Evolutionary conservation across 129 eudicot genomes (phyloP), one percentile per base, ranked within the genome.

Genomic region (Pittosporum tobira): DNA sequence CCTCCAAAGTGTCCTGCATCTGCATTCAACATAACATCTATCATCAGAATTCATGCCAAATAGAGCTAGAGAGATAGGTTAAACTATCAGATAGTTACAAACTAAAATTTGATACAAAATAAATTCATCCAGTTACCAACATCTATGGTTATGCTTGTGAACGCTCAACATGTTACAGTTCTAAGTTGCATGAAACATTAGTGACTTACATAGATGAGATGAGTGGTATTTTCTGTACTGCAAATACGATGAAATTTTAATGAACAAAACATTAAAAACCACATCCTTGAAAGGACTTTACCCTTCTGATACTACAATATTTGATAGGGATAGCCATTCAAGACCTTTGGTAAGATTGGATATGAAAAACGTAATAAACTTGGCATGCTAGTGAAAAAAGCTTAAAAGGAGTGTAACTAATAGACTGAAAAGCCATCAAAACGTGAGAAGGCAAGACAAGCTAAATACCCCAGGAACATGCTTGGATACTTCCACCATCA

Each of bases 401-500:
- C 4, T 53, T 28, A 0, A n/a, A 8, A 31, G 2, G 7, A 55
- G 1, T 31, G 19, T 31, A 56, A 40, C 14, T 18, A 23, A 15
- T 4, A 16, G 51, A 49, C 11, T 60, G 37, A 21, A 48, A 62
- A 23, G 21, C 48, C 63, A 22, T 18, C 34, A 9, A 30, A 63
- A 25, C 13, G 22, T 48, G 49, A 34, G 31, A 50, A 48, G 26
- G 23, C 47, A 26, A 40, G 24, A 38, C 23, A 37, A 28, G 18
- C 29, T 40, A 28, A 51, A 14, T 73, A 90, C 97, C 74, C 78
- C 86, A 28, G 94, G 88, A 10, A 77, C 40, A 80, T 87, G 96
- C 68, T 93, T 93, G 61, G 96, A 74, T 51, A 94, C 85, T 24
- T 71, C 87, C 43, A 93, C 94, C 62, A 91, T 68, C 43, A 87